Evolutionary conservation across 768 basidiomycete species (phyloP), one percentile per base, ranked within the genome.

Genomic region (Rhodotorula kratochvilovae): DNA sequence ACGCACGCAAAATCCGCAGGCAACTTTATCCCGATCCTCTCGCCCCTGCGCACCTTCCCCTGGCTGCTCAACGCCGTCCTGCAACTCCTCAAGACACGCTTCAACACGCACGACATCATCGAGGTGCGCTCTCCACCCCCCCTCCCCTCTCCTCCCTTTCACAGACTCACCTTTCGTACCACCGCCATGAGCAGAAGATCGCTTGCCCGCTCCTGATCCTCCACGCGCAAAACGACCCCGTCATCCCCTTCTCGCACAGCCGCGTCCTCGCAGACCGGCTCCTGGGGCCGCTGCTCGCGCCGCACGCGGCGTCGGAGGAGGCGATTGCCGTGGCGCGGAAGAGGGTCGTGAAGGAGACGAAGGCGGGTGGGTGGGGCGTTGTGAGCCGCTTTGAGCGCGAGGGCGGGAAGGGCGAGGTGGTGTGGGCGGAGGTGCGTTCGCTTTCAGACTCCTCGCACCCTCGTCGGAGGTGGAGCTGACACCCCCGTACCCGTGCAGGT

Each of bases 161-260:
- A n/a, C n/a, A n/a, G n/a, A n/a, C 17, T 16, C 19, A 25, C 33
- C 6, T 57, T 19, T 19, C 19, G 39, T 33, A 19, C 25, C 17
- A 17, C 35, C 17, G 11, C n/a, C 35, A 25, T 43, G 29, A 5
- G 31, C 68, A 75, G 70, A 50, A 23, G 3, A n/a, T 75, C 36
- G 3, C 25, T 0, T 61, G 36, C 23, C 74, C 68, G 2, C 62
- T 72, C 46, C 66, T 75, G 13, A 66, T 75, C 61, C 68, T 75
- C 19, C 74, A 75, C 53, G 71, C 74, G 3, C 65, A 57, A 1
- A 61, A 75, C 59, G 74, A 75, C 59, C 63, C 63, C 25, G 67
- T 66, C 56, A 75, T 75, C 53, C 70, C 70, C 11, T 57, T 31
- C n/a, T 43, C 61, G 5, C 73, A 75, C 53, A 60, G 70, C 17